Conservation (phyloP, 345 rosid species). For the Eucalyptus brandiana region DNA sequence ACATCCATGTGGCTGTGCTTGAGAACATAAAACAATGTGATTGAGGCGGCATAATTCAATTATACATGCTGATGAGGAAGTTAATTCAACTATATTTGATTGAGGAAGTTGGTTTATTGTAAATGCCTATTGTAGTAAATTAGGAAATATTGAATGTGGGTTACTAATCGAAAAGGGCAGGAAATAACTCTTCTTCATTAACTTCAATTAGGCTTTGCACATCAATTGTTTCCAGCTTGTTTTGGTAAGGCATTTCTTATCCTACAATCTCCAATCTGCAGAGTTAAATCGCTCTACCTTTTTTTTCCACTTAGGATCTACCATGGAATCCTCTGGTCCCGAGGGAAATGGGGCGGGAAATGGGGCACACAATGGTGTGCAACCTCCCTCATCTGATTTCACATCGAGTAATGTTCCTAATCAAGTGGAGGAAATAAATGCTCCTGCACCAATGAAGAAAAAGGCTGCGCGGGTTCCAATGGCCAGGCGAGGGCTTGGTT, state of each 20-base stretch:
- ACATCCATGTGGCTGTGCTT: neutral
- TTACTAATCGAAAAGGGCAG: neutral
- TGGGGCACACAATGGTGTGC: conserved; percentile 11
- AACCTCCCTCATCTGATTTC: neutral
- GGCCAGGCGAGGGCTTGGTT: conserved; percentile 49
- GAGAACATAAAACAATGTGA: neutral
- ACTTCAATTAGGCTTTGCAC: neutral
- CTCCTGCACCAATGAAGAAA: conserved; percentile 20
- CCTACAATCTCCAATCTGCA: neutral
- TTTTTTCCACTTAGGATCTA: neutral
- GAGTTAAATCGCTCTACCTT: neutral
- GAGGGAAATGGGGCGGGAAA: conserved; percentile 29
- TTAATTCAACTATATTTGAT: neutral
- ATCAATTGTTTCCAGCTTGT: neutral
- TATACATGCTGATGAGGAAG: neutral
- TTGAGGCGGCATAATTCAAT: neutral
- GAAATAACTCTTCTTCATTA: neutral
- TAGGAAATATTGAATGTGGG: neutral
- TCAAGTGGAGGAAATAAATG: conserved; percentile 12
- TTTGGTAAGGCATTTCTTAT: neutral
- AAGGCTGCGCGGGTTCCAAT: conserved; percentile 42
- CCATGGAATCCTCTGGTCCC: conserved; percentile 28
- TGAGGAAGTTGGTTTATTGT: neutral
- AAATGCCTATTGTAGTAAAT: neutral
- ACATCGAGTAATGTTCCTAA: neutral